Conservation (phyloP, 2,329 filamentous ascomycete species). For the Colletotrichum chrysophilum region DNA sequence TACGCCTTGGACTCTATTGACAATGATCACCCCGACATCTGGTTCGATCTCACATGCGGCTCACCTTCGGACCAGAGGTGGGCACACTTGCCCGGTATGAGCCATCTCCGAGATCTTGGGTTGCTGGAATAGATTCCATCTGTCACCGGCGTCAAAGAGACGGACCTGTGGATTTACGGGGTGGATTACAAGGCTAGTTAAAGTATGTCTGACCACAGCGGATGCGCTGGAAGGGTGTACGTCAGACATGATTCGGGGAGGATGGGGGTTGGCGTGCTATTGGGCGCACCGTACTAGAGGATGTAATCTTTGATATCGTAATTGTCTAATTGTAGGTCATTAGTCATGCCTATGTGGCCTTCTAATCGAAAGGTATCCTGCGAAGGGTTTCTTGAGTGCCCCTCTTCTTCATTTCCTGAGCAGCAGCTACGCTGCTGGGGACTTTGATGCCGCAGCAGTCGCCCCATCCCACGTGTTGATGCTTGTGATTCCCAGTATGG, state of each 20-base stretch:
- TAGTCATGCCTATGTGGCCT: background rate
- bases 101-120: conserved; percentile 10
- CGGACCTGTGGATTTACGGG: background rate
- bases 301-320: background rate
- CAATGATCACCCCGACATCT: conserved; percentile 31
- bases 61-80: conserved; percentile 32
- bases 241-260: background rate
- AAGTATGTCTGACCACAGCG: background rate
- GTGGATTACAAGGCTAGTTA: background rate
- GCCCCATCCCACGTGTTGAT: conserved; percentile 80
- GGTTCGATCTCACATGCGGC: conserved; percentile 42
- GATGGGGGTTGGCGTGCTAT: background rate
- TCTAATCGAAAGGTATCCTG: conserved; percentile 81
- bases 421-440: conserved; percentile 90
- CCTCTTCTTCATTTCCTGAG: conserved; percentile 84
- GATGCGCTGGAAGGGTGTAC: background rate
- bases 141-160: background rate
- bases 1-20: conserved; percentile 33
- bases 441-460: conserved; percentile 99
- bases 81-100: conserved; percentile 19
- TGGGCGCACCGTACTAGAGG: background rate
- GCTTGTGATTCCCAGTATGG: conserved; percentile 72
- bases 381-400: conserved; percentile 65
- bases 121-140: background rate
- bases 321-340: background rate